Base-by-base conservation (phyloP, 2,329 filamentous ascomycete genomes). In the Tolypocladium tundrense region DNA sequence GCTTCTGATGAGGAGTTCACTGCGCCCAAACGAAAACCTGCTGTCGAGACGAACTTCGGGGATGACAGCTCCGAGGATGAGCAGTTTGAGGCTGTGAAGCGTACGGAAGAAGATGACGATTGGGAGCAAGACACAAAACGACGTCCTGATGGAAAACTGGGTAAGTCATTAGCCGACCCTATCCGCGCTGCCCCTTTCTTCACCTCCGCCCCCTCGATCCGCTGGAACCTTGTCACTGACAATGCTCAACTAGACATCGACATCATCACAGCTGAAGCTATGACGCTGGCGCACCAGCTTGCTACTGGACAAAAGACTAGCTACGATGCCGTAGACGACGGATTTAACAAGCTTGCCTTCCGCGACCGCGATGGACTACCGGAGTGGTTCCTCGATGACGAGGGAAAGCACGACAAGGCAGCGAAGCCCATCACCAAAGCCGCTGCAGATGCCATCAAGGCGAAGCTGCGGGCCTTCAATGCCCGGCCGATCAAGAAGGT, bases 401-500 rank as follows among this genome's bases (percentile, higher is more conserved):
- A 99, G 72, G 72, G 74, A 64, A 85, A 81, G 66, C 93, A 99
- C 75, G 90, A 92, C 73, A 91, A 87, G 70, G 83, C 83, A 1
- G 87, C 94, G 62, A 88, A 90, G 59, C 95, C 94, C n/a, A 93
- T 96, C 67, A 91, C 87, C 55, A 94, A 94, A 66, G 91, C 91
- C 40, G 95, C 89, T 0, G 92, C 93, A 0, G 81, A 84, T 16
- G 94, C 94, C 2, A 97, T 99, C 77, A 92, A 94, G 73, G 93
- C 97, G 69, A 99, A 99, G 76, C 71, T 89, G 69, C 88, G 93
- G 39, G 92, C 94, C 0, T 83, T 96, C 66, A 97, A 99, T 71
- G 94, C 93, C 9, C 86, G 94, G 39, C 94, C 94, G 1, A 97
- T 97, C 83, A 99, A 99, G 82, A 99, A 99, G 79, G 94, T 99